phyloP scores from a whole-genome alignment of 352 stramenopile species.

The Phytophthora vignae region DNA sequence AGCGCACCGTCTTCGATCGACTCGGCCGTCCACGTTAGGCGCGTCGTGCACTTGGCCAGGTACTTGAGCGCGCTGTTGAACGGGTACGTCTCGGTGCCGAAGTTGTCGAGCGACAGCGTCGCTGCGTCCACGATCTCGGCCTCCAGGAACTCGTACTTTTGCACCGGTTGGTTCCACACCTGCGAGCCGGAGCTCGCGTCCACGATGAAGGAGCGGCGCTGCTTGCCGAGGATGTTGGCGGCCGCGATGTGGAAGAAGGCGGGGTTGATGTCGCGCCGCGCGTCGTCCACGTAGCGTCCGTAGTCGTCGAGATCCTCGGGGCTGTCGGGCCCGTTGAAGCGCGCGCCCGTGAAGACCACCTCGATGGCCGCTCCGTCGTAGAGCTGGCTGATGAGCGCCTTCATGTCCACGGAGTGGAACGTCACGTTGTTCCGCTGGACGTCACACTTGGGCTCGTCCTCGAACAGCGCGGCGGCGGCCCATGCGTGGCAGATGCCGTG shows the following conservation, averaged over 20 bases:
- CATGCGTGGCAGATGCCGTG: constrained; percentile 57
- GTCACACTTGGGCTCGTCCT: constrained; percentile 53
- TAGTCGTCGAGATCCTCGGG: constrained; percentile 47
- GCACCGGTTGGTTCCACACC: constrained; percentile 72
- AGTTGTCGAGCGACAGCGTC: constrained; percentile 41
- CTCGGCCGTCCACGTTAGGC: constrained; percentile 56
- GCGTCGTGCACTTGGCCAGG: constrained; percentile 54
- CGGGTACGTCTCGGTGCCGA: constrained; percentile 49
- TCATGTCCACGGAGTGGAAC: constrained; percentile 60
- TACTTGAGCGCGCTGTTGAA: constrained; percentile 51
- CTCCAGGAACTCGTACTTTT: constrained; percentile 49
- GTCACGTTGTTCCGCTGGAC: constrained; percentile 57
- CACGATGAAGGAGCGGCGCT: constrained; percentile 54
- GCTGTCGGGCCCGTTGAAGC: constrained; percentile 45
- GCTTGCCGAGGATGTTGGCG: constrained; percentile 55
- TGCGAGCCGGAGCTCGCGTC: constrained; percentile 46
- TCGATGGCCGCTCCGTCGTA: constrained; percentile 47
- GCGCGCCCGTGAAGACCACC: constrained; percentile 52
- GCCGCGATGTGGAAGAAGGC: constrained; percentile 60
- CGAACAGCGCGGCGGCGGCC: constrained; percentile 46
- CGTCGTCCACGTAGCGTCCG: constrained; percentile 52
- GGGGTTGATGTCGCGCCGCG: constrained; percentile 52
- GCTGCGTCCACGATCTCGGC: constrained; percentile 37
- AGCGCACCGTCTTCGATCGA: constrained; percentile 51
- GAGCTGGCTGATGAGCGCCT: constrained; percentile 53